Evolutionary conservation across 495 filamentous ascomycete species (phyloP).

Genomic region (Lasiosphaeriaceae sp.): DNA sequence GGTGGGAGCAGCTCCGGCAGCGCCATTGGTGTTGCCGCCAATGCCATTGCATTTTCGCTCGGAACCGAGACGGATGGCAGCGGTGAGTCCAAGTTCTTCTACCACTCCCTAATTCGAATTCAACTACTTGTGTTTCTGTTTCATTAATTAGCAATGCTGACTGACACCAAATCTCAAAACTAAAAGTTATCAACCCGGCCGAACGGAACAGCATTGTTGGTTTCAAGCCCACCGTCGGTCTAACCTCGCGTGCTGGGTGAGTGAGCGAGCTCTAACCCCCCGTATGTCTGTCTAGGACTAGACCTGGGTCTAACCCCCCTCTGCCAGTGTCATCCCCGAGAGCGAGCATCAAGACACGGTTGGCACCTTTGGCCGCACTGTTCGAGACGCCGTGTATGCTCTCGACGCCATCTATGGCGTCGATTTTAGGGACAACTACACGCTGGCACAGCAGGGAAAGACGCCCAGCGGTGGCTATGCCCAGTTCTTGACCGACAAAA

Average conservation of each 20-base stretch:
- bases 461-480: constrained; percentile 52
- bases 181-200: constrained; percentile 61
- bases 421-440: constrained; percentile 42
- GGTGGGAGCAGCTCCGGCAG: constrained; percentile 63
- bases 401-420: constrained; percentile 60
- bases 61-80: constrained; percentile 76
- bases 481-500: constrained; percentile 49
- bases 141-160: no score
- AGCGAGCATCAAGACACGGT: constrained; percentile 63
- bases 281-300: neutral
- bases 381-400: constrained; percentile 61
- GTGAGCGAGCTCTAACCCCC: neutral
- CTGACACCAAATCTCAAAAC: no score
- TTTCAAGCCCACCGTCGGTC: constrained; percentile 66
- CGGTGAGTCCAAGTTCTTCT: constrained; percentile 16
- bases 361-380: constrained; percentile 61
- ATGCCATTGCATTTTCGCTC: constrained; percentile 57
- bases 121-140: no score
- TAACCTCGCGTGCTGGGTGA: constrained; percentile 55
- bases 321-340: constrained; percentile 55
- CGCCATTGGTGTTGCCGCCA: constrained; percentile 58
- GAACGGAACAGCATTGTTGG: constrained; percentile 58
- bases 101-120: neutral
- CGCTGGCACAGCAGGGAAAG: constrained; percentile 46
- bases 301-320: neutral